Evolutionary conservation across 768 basidiomycete species (phyloP), one percentile per base, ranked within the genome.

Genomic region (Termitomyces sp.): DNA sequence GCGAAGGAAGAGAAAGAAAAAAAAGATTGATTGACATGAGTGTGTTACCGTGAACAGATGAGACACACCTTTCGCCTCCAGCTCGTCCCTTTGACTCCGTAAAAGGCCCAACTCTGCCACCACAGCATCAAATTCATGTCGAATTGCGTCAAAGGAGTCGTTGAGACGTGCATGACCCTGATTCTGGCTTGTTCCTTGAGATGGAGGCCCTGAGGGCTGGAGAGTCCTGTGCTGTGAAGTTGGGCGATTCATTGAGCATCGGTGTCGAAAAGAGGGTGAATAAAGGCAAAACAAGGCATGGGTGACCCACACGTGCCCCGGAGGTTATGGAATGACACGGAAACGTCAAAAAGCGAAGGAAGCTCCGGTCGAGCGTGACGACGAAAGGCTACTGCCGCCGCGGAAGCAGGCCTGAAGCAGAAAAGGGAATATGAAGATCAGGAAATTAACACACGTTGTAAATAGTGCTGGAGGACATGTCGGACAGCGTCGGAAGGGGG

Each of bases 21-120:
- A 35, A 53, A 49, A 51, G 46, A 53, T 45, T 2, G n/a, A 55
- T 32, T n/a, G 40, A 22, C 21, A 48, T 14, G 51, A 28, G 19
- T 8, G 38, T 7, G 15, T 32, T 41, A 42, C 24, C 5, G 55
- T 34, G 19, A 38, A 34, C 5, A 12, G 10, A 38, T 17, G 44
- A 30, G 22, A 77, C 85, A 55, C 60, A 95, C 96, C 82, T 79
- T 93, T 94, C 6, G 75, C 77, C 71, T 98, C 95, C 66, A 85
- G 90, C 55, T 98, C 96, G 61, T 97, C 94, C 48, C 90, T 76
- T 71, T 96, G 90, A 30, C 74, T 77, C 53, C 91, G 81, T 62
- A 88, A 75, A 10, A 79, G 64, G n/a, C 71, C 74, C 48, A 89
- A 71, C 65, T 97, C 93, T 45, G 77, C 72, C 9, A 82, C 72